Conservation (phyloP, 2,329 filamentous ascomycete genomes). For the Phoma sp. region DNA sequence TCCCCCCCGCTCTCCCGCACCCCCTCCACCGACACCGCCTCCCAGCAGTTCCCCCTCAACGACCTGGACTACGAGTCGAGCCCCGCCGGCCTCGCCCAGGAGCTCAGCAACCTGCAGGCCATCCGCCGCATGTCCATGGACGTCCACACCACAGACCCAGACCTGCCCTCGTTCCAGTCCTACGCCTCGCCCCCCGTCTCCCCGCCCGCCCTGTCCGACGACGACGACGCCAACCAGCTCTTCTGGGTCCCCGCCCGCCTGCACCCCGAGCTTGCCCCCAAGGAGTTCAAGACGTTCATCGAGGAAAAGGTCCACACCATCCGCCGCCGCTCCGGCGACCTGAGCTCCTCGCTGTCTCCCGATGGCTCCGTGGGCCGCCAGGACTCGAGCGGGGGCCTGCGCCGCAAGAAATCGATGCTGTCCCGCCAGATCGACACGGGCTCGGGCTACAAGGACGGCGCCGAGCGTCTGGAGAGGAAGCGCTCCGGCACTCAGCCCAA, state of each 20-base stretch:
- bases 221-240: slow-evolving; percentile 85
- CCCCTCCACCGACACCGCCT: slow-evolving; percentile 52
- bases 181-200: slow-evolving; percentile 70
- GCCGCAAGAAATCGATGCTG: slow-evolving; percentile 93
- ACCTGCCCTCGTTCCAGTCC: slow-evolving; percentile 73
- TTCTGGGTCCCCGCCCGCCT: slow-evolving; percentile 96
- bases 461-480: slow-evolving; percentile 78
- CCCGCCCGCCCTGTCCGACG: slow-evolving; percentile 71
- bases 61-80: slow-evolving; percentile 90
- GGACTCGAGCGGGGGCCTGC: slow-evolving; percentile 66
- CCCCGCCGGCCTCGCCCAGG: slow-evolving; percentile 86
- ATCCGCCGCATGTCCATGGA: slow-evolving; percentile 95
- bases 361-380: slow-evolving; percentile 62
- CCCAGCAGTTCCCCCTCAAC: slow-evolving; percentile 74
- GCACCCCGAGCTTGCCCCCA: slow-evolving; percentile 92
- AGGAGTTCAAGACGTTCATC: slow-evolving; percentile 95
- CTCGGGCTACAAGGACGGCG: slow-evolving; percentile 79
- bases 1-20: slow-evolving; percentile 50
- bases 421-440: slow-evolving; percentile 87
- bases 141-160: slow-evolving; percentile 72
- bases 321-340: slow-evolving; percentile 76
- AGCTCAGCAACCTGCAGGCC: slow-evolving; percentile 89
- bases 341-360: slow-evolving; percentile 65
- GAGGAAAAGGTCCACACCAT: slow-evolving; percentile 93
- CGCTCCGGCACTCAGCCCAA: slow-evolving; percentile 63